A percentile compares a stretch with the other conserved stretches of the same genome.
phyloP scores from a whole-genome alignment of 2,329 filamentous ascomycete species.

The Dactylonectria macrodidyma region DNA sequence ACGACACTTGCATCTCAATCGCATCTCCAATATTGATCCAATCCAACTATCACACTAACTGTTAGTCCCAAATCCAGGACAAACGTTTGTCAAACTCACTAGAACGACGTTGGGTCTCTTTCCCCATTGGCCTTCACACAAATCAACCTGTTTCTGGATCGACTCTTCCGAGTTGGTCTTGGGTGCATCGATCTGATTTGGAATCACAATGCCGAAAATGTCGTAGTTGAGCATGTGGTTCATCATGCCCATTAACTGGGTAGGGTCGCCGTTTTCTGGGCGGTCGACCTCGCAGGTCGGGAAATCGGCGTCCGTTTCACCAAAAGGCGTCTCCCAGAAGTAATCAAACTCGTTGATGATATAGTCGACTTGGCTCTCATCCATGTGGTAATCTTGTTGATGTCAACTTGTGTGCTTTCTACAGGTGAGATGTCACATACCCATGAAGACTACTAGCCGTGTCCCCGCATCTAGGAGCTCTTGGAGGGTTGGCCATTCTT shows the following conservation, averaged over 20 bases:
- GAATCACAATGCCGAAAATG: conserved; percentile 50
- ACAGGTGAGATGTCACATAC: conserved; percentile 53
- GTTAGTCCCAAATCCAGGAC: conserved; percentile 13
- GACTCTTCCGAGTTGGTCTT: conserved; percentile 54
- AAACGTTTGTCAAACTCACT: conserved; percentile 21
- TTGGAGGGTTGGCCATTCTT: conserved; percentile 79
- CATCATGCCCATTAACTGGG: conserved; percentile 47
- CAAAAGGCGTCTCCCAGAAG: conserved; percentile 82
- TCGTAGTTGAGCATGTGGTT: conserved; percentile 51
- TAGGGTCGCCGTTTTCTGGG: conserved; percentile 58
- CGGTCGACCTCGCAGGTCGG: conserved; percentile 77
- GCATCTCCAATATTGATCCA: conserved; percentile 59
- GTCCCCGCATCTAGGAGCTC: conserved; percentile 74
- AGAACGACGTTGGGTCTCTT: conserved; percentile 48
- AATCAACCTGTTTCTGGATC: conserved; percentile 45
- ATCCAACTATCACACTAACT: conserved; percentile 54
- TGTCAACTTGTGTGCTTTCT: conserved; percentile 33
- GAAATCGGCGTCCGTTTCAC: conserved; percentile 71
- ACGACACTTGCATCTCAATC: conserved; percentile 53
- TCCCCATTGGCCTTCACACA: conserved; percentile 42
- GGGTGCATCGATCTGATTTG: conserved; percentile 48
- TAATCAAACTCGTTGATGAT: conserved; percentile 76
- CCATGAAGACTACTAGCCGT: conserved; percentile 80
- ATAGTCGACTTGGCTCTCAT: conserved; percentile 68
- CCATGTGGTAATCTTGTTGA: conserved; percentile 69